Evolutionary conservation across 768 basidiomycete species (phyloP), one percentile per base, ranked within the genome.

Genomic region (Lactarius sanguifluus): DNA sequence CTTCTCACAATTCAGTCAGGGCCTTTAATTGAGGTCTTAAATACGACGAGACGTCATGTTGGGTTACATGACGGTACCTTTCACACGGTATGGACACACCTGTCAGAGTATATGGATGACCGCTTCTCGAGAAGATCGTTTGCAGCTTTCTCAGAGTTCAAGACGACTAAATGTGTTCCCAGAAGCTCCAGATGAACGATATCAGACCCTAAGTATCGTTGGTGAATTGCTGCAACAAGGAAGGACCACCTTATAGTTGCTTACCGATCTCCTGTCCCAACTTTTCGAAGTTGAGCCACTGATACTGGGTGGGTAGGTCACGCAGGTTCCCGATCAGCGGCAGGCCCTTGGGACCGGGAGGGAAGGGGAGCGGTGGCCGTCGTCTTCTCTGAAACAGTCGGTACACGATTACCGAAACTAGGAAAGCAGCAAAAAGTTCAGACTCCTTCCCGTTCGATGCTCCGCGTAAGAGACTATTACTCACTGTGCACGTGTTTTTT

Each of bases 91-190:
- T 15, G 30, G 30, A 59, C 57, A 16, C 56, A 71, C 69, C 77
- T 71, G 64, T 77, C 77, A 6, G 76, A 77, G 67, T 77, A 76
- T 10, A 75, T 67, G 20, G 71, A 67, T 7, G 75, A 75, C 57
- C 72, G 62, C 43, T 74, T 72, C 47, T 77, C 73, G 55, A 77
- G 71, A 30, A 78, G 72, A 28, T 76, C 77, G 5, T 64, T 63
- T 32, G 75, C 74, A 18, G 72, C 72, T 57, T 73, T 65, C 30
- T 67, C 58, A 13, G 76, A 75, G 68, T 77, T 76, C 36, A 77
- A 62, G 25, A 75, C 62, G 20, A 76, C 56, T 7, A 75, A 62
- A 57, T 71, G 70, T 2, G 66, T 69, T n/a, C 74, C 72, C 41
- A 69, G 66, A 12, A 74, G 32, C 43, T 74, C 71, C 43, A 72